Percentiles rank a stretch among this genome's conserved stretches.
These are phyloP conservation scores for Triticum monococcum DNA, from an alignment of 176 grass and related monocot species.

Conservation along the genomic window DNA sequence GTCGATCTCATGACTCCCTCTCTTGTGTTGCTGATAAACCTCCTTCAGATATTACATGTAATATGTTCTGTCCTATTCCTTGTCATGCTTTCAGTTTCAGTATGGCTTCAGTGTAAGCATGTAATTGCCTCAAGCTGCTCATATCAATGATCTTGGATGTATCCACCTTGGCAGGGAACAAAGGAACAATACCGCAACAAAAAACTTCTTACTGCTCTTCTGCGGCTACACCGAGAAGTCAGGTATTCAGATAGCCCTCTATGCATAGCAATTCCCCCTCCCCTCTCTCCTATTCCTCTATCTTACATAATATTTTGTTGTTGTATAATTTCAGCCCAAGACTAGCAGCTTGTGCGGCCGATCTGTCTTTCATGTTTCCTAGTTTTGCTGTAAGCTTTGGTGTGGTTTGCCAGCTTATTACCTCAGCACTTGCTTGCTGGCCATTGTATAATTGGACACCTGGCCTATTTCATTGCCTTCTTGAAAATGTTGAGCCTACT, in stretches of 20 bases:
- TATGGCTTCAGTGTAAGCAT: constrained; percentile 9
- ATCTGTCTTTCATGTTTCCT: constrained; percentile 81
- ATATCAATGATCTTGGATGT: constrained; percentile 4
- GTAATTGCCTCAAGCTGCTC: neutral
- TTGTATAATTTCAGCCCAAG: constrained; percentile 62
- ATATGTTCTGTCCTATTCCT: constrained; percentile 32
- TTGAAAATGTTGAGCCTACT: constrained; percentile 78
- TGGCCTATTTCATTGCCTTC: constrained; percentile 85
- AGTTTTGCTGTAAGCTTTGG: constrained; percentile 70
- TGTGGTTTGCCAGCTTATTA: constrained; percentile 93
- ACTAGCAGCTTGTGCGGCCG: constrained; percentile 84
- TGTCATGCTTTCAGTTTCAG: neutral
- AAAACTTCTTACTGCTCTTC: constrained; percentile 86
- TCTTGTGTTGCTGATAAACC: constrained; percentile 91
- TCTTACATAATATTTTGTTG: constrained; percentile 13
- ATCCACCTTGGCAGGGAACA: constrained; percentile 56
- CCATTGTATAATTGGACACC: constrained; percentile 89
- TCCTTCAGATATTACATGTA: constrained; percentile 83
- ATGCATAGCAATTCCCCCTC: neutral
- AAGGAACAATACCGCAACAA: constrained; percentile 98
- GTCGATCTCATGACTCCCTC: constrained; percentile 95
- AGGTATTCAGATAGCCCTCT: constrained; percentile 52
- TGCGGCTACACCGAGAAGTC: constrained; percentile 89
- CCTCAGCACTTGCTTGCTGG: constrained; percentile 89
- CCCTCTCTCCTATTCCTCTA: neutral